Evolutionary conservation across 352 stramenopile species (phyloP), one percentile per base, ranked within the genome.

Genomic region (Phytophthora palmivora): DNA sequence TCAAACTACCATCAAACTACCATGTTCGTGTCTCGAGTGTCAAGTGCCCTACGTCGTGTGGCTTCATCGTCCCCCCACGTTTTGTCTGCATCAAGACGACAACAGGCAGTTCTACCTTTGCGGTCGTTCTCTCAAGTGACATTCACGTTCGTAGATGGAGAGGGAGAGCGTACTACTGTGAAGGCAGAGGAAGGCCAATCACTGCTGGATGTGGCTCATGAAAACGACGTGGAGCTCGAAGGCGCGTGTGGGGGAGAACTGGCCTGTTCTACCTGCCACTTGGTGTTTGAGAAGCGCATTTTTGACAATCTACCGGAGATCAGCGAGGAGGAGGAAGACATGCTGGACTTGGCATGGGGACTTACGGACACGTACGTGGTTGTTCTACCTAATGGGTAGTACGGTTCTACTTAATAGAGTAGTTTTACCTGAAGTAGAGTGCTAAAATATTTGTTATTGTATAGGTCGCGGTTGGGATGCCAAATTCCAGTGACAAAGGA

Each of bases 321-420:
- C 58, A 86, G 79, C 47, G 91, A 98, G 69, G 94, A 98, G 49
- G 94, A 98, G 59, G 94, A 98, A 54, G 94, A 98, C 72, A 98
- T 98, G 94, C 87, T 98, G 22, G 94, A 98, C 75, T 61, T 98
- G 28, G 94, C 94, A 24, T 97, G 91, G 85, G 94, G 91, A 1
- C 79, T 98, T 52, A 98, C 91, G 6, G 93, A 98, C 60, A 98
- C 94, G 79, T 97, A 72, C 65, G 86, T 78, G 12, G 21, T 12
- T 14, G 10, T 34, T 34, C 30, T 34, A 34, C 30, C 10, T 34
- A 34, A 11, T 19, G 37, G 16, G 37, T 45, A 47, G 26, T 56
- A 32, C 42, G 30, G 22, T 38, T 44, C 32, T 46, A 54, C 26
- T 19, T 45, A 41, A 11, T 15, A 15, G 37, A 7, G 37, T 45